Base-by-base conservation (phyloP, 164 flowering plant species). In the Tetracentron sinense region DNA sequence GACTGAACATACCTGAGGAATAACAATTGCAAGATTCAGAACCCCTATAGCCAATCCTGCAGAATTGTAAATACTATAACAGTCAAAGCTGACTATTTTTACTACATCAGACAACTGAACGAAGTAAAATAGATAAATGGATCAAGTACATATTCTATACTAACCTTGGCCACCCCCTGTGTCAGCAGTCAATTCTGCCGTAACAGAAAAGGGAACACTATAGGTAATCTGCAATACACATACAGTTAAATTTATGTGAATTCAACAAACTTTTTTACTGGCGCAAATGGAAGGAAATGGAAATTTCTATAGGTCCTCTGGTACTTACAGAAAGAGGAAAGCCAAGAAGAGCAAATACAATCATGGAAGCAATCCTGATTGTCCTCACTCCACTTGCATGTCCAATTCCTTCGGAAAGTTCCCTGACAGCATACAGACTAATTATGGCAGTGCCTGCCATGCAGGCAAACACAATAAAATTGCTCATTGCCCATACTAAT, bases 161-260 rank as follows among this genome's bases (percentile, higher is more conserved):
- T 61, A 67, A 94, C 97, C 99, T 91, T 94, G 99, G 58, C 97
- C 99, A 61, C 99, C 99, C 38, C 96, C 99, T 0, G 90, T 72
- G 77, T 89, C 96, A 73, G 97, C 91, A 64, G 96, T 94, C 72
- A 94, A 69, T 73, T 85, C 92, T 20, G 99, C 96, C 17, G 94
- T 89, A 51, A 94, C 78, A 60, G 97, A 85, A 70, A 89, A 94
- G 23, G 99, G 99, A 49, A 91, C 99, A 64, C 96, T 89, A 48
- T 87, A 94, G 21, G 97, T 90, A 60, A 94, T 85, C 97, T 94
- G 87, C 76, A 79, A 67, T 8, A 56, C 19, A 60, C 11, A 73
- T 19, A 33, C n/a, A 48, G 47, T 49, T 6, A 60, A n/a, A 42
- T 42, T 44, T 21, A 20, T 26, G 29, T 10, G 55, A 46, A 54